Conservation (phyloP, 371 early-diverging fungal genomes). For the Mucor mucedo region DNA sequence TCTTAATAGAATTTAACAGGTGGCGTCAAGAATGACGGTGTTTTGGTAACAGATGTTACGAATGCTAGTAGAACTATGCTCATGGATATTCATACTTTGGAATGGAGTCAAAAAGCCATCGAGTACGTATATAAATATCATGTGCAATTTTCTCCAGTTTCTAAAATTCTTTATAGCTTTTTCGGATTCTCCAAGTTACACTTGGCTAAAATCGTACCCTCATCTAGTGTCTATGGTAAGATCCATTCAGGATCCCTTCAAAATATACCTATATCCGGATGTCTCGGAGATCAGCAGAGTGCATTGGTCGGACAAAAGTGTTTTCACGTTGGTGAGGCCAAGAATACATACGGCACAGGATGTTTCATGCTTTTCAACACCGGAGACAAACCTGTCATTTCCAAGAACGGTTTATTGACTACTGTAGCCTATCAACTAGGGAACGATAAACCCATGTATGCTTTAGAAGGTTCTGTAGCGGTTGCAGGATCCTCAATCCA, state of each 20-base stretch:
- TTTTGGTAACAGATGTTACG: conserved; percentile 91
- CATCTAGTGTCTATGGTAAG: conserved; percentile 83
- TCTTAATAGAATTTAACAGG: conserved; percentile 75
- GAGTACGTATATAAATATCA: conserved; percentile 41
- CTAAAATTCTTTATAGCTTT: conserved; percentile 66
- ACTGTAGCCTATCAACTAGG: conserved; percentile 94
- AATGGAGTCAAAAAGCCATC: conserved; percentile 83
- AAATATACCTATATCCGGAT: conserved; percentile 81
- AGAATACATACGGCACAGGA: conserved; percentile 97
- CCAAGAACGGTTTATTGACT: conserved; percentile 86
- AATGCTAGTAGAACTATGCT: conserved; percentile 96
- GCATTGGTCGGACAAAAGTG: conserved; percentile 96
- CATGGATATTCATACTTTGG: conserved; percentile 83
- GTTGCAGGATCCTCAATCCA: conserved; percentile 93
- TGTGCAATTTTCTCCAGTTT: no score
- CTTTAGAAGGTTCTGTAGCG: conserved; percentile 94
- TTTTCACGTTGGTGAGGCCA: conserved; percentile 70
- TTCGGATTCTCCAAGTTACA: conserved; percentile 35
- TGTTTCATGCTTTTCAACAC: conserved; percentile 97
- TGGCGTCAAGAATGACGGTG: conserved; percentile 69
- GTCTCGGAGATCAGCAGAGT: conserved; percentile 97
- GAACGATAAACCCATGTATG: conserved; percentile 75
- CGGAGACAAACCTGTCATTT: conserved; percentile 76
- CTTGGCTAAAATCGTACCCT: conserved; percentile 87
- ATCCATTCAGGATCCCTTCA: conserved; percentile 60